Evolutionary conservation across 495 filamentous ascomycete species (phyloP).

Genomic region (Sabuloglossum arenarium): DNA sequence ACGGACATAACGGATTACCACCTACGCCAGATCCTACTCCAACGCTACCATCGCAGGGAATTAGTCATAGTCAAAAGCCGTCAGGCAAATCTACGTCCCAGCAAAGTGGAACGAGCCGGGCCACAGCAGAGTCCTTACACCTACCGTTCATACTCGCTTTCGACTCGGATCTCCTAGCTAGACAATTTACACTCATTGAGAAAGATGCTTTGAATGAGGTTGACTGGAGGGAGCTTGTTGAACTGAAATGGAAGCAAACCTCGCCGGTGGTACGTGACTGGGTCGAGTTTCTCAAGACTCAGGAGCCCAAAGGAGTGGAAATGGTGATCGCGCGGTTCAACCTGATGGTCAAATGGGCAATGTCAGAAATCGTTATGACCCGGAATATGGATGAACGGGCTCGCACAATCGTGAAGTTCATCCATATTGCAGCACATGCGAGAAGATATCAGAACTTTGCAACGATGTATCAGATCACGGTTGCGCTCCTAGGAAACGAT

Average conservation of each 20-base stretch:
- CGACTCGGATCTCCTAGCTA: conserved; percentile 71
- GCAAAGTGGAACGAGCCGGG: not conserved
- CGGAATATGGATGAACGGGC: conserved; percentile 63
- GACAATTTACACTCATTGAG: conserved; percentile 90
- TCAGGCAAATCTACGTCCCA: conserved; percentile 13
- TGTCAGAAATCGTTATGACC: conserved; percentile 81
- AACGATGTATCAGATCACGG: conserved; percentile 85
- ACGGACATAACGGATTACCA: conserved; percentile 25
- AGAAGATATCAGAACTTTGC: conserved; percentile 82
- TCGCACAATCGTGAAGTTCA: conserved; percentile 68
- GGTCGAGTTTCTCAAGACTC: conserved; percentile 79
- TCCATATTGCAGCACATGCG: conserved; percentile 76
- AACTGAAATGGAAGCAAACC: conserved; percentile 72
- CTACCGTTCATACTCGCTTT: conserved; percentile 84
- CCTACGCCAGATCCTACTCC: conserved; percentile 32
- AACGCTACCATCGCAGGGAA: conserved; percentile 9
- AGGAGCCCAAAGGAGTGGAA: conserved; percentile 71
- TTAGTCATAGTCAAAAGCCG: not conserved
- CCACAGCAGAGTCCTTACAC: conserved; percentile 23
- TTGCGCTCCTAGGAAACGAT: conserved; percentile 73
- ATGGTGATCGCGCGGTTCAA: conserved; percentile 95
- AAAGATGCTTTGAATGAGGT: conserved; percentile 91
- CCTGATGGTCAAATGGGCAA: conserved; percentile 90
- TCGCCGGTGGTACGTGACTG: conserved; percentile 49
- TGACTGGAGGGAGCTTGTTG: conserved; percentile 93